A percentile compares a stretch with the other conserved stretches of the same genome.
These are phyloP conservation scores for Neurospora sp. DNA, from an alignment of 495 filamentous ascomycete genomes.

Conservation along the genomic window DNA sequence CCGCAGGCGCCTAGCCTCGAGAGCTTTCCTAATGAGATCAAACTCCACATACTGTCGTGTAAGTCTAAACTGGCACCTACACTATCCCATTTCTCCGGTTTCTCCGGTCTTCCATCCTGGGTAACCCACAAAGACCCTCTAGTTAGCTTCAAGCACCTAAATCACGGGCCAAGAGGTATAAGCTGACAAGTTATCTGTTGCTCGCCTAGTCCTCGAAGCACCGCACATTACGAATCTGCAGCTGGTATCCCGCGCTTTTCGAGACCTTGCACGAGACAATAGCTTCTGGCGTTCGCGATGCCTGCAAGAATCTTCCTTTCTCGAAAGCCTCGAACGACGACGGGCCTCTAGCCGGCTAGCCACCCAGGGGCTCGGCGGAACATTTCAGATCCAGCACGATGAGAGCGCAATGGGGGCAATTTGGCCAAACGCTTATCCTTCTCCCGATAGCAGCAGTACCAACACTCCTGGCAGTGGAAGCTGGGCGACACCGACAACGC, in stretches of 20 bases:
- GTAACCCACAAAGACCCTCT: neutral
- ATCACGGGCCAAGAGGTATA: neutral
- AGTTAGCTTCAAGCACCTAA: neutral
- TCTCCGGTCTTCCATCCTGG: neutral
- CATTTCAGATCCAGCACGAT: constrained; percentile 19
- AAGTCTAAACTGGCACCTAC: constrained; percentile 22
- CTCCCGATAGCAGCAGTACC: constrained; percentile 12
- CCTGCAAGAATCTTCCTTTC: constrained; percentile 54
- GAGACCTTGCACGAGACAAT: constrained; percentile 63
- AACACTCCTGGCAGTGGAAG: constrained; percentile 4
- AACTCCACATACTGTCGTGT: constrained; percentile 68
- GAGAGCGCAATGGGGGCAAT: constrained; percentile 19
- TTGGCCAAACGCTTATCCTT: neutral
- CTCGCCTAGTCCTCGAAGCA: constrained; percentile 52
- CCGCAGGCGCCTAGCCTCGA: constrained; percentile 26
- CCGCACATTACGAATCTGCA: constrained; percentile 61
- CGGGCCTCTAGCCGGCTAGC: constrained; percentile 24
- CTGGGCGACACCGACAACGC: constrained; percentile 14
- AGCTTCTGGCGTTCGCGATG: constrained; percentile 66
- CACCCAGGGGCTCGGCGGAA: constrained; percentile 12
- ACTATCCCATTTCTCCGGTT: neutral
- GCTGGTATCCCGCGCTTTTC: constrained; percentile 56
- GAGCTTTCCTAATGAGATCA: constrained; percentile 63
- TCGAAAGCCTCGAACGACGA: constrained; percentile 38
- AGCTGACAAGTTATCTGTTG: neutral